Evolutionary conservation across 2,329 filamentous ascomycete genomes (phyloP).

Genomic region (Verticillium longisporum): DNA sequence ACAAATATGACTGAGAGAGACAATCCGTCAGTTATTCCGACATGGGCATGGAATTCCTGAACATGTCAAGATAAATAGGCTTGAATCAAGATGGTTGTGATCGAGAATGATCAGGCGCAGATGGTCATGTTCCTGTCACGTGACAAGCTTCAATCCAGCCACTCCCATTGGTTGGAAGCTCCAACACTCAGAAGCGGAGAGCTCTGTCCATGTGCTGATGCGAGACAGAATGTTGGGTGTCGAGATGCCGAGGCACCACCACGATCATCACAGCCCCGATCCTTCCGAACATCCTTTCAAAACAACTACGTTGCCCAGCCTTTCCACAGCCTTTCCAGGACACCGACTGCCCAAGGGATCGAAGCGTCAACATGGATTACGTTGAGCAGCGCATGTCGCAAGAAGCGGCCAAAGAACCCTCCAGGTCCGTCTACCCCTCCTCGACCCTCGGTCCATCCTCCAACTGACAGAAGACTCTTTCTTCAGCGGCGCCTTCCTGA

Average conservation of each 20-base stretch:
- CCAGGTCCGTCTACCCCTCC: slow-evolving; percentile 21
- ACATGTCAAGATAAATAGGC: too few species aligned
- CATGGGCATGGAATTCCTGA: too few species aligned
- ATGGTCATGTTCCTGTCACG: too few species aligned
- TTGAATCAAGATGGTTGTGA: too few species aligned
- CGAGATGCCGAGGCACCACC: neutral
- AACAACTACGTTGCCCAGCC: neutral
- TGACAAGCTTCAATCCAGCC: too few species aligned
- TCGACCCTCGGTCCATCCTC: neutral
- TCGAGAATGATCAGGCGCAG: too few species aligned
- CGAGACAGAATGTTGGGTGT: neutral
- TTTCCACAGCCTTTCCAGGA: neutral
- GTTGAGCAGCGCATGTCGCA: slow-evolving; percentile 49
- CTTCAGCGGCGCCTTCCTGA: slow-evolving; percentile 38
- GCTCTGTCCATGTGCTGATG: too few species aligned
- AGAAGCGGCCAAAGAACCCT: slow-evolving; percentile 39
- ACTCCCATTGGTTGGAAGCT: too few species aligned
- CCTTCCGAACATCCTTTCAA: neutral
- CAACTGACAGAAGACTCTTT: slow-evolving; percentile 2
- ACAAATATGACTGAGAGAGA: too few species aligned
- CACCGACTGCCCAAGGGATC: neutral
- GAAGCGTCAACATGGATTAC: slow-evolving; percentile 43
- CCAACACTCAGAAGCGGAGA: too few species aligned
- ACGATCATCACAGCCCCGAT: neutral
- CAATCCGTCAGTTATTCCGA: too few species aligned